Conservation (phyloP, 371 early-diverging fungal genomes). For the Rhizopus delemar region DNA sequence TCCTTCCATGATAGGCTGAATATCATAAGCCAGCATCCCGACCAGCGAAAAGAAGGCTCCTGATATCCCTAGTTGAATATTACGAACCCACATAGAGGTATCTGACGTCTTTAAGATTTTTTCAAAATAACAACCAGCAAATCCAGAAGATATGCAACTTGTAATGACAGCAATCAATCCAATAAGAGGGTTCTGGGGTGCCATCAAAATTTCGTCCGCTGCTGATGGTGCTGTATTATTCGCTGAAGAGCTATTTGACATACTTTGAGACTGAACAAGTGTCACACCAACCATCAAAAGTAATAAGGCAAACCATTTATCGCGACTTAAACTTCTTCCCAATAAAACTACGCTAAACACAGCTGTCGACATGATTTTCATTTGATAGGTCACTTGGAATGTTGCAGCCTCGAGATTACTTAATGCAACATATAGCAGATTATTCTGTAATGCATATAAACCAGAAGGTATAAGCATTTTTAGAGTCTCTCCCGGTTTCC, state of each 20-base stretch:
- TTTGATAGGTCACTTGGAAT: slow-evolving; percentile 92
- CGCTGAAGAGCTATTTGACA: slow-evolving; percentile 6
- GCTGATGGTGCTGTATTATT: slow-evolving; percentile 8
- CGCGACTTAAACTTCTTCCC: slow-evolving; percentile 53
- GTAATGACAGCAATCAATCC: slow-evolving; percentile 60
- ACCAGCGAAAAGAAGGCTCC: slow-evolving; percentile 56
- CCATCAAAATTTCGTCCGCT: slow-evolving; percentile 24
- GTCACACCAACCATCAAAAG: slow-evolving; percentile 85
- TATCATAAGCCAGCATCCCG: slow-evolving; percentile 62
- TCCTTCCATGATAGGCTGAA: slow-evolving; percentile 50
- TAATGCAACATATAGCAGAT: slow-evolving; percentile 87
- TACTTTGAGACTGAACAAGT: slow-evolving; percentile 72
- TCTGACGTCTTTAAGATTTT: slow-evolving; percentile 56
- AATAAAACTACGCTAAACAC: slow-evolving; percentile 82
- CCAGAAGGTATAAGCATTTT: slow-evolving; percentile 81
- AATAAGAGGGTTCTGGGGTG: slow-evolving; percentile 44
- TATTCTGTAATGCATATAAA: slow-evolving; percentile 92
- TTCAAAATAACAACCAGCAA: slow-evolving; percentile 71
- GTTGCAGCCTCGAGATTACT: slow-evolving; percentile 86
- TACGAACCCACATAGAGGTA: slow-evolving; percentile 77
- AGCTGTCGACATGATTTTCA: slow-evolving; percentile 94
- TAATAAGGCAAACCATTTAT: slow-evolving; percentile 80
- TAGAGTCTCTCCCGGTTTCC: slow-evolving; percentile 53
- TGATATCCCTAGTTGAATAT: slow-evolving; percentile 71
- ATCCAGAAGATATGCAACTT: slow-evolving; percentile 64